Conservation (phyloP, 768 basidiomycete species). For the Serendipita sp. region DNA sequence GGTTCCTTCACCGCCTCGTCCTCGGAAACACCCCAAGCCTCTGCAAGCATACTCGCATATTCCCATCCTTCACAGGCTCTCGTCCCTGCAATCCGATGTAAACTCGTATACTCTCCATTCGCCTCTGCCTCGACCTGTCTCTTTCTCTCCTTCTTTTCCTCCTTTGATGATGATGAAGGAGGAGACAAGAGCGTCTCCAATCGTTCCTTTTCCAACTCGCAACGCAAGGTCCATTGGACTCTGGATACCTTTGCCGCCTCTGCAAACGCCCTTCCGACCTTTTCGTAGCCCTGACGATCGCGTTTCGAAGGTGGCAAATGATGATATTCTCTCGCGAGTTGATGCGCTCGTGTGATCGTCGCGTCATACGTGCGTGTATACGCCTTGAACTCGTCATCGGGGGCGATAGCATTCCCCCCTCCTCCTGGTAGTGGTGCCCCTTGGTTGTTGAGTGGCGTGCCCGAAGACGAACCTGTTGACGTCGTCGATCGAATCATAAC, state of each 20-base stretch:
- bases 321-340: not conserved
- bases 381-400: slow-evolving; percentile 5
- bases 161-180: too few relatives aligned
- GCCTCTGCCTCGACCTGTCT: not conserved
- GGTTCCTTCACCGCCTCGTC: not conserved
- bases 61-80: not conserved
- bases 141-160: not conserved
- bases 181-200: not conserved
- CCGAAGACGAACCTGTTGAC: too few relatives aligned
- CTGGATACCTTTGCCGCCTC: not conserved
- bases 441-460: too few relatives aligned
- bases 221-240: not conserved
- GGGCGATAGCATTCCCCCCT: not conserved
- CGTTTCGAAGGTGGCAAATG: not conserved
- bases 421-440: too few relatives aligned
- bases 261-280: not conserved
- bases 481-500: too few relatives aligned
- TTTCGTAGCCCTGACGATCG: not conserved
- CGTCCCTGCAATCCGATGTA: not conserved
- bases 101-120: not conserved
- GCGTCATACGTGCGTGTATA: not conserved
- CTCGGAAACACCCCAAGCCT: not conserved
- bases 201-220: not conserved
- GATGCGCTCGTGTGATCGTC: not conserved
- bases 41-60: slow-evolving; percentile 5